Evolutionary conservation across 495 filamentous ascomycete species (phyloP).

Genomic region (Pseudevernia furfuracea): DNA sequence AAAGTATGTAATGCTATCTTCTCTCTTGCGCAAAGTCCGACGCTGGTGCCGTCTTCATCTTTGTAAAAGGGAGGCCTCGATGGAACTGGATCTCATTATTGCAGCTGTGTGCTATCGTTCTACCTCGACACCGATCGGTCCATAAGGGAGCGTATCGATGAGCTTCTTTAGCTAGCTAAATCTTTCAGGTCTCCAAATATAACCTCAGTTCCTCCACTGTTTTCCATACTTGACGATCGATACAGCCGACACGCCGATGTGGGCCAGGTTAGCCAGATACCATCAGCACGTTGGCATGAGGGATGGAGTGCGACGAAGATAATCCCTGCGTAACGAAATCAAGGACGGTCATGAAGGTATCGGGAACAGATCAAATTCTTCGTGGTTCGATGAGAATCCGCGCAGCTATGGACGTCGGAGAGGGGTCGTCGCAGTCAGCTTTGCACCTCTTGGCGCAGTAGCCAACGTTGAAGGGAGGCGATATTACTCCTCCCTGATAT

Average conservation of each 20-base stretch:
- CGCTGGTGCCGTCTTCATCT: conserved; percentile 6
- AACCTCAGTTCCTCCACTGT: conserved; percentile 82
- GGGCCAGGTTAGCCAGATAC: neutral
- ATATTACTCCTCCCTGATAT: too few relatives aligned
- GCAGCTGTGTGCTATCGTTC: conserved; percentile 25
- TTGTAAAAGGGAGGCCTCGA: conserved; percentile 13
- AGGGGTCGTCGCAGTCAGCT: neutral
- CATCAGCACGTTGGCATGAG: neutral
- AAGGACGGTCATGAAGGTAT: neutral
- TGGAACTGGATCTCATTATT: conserved; percentile 3
- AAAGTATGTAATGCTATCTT: conserved; percentile 5
- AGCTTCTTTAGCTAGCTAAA: conserved; percentile 15
- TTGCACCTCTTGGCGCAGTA: neutral
- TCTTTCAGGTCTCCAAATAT: conserved; percentile 24
- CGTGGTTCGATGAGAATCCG: neutral
- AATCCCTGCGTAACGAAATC: neutral
- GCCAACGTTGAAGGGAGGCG: neutral
- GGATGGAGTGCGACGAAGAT: neutral
- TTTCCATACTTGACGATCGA: conserved; percentile 51
- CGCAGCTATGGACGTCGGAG: neutral
- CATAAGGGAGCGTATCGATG: conserved; percentile 29
- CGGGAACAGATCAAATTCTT: neutral
- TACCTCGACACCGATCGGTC: conserved; percentile 26
- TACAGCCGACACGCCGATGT: neutral
- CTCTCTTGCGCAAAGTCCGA: conserved; percentile 4